Percentiles rank a stretch among this genome's conserved stretches.
Conservation (phyloP, 306 rosid species). For the Pyrus bretschneideri region DNA sequence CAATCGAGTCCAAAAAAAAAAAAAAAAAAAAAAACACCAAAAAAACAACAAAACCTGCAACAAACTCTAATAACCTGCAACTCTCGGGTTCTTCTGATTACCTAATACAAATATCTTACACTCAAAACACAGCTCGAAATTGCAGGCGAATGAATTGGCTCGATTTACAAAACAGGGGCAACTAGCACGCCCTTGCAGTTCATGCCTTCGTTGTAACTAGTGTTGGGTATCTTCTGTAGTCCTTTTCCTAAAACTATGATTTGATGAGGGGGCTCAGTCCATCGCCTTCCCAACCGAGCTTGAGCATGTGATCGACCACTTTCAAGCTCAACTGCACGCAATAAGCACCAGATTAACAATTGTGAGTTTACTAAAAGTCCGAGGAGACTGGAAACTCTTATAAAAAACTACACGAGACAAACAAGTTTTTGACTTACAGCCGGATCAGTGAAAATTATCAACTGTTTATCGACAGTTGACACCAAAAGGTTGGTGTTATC, state of each 20-base stretch:
- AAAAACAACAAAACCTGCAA: constrained; percentile 14
- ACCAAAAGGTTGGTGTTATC: constrained; percentile 89
- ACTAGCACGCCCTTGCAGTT: constrained; percentile 18
- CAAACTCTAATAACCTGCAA: constrained; percentile 36
- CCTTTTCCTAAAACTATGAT: constrained; percentile 42
- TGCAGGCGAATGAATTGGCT: constrained; percentile 17
- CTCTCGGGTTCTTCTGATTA: constrained; percentile 26
- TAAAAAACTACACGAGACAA: not conserved
- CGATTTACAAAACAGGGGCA: constrained; percentile 21
- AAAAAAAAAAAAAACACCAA: too few species aligned
- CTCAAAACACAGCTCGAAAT: constrained; percentile 16
- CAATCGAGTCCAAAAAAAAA: constrained; percentile 7
- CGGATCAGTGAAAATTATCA: constrained; percentile 88
- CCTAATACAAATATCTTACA: constrained; percentile 51
- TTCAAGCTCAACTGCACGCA: constrained; percentile 93
- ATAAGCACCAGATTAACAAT: constrained; percentile 4
- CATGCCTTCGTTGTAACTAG: constrained; percentile 28
- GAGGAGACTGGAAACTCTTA: not conserved
- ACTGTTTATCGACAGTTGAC: constrained; percentile 74
- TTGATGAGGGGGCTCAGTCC: constrained; percentile 64
- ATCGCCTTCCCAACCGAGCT: constrained; percentile 97
- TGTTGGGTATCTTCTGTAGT: constrained; percentile 20
- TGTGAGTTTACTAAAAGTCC: not conserved
- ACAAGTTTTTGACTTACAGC: constrained; percentile 53
- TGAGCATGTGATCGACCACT: constrained; percentile 94